Evolutionary conservation across 2,329 filamentous ascomycete species (phyloP), one percentile per base, ranked within the genome.

Genomic region (Epichloe elymi): DNA sequence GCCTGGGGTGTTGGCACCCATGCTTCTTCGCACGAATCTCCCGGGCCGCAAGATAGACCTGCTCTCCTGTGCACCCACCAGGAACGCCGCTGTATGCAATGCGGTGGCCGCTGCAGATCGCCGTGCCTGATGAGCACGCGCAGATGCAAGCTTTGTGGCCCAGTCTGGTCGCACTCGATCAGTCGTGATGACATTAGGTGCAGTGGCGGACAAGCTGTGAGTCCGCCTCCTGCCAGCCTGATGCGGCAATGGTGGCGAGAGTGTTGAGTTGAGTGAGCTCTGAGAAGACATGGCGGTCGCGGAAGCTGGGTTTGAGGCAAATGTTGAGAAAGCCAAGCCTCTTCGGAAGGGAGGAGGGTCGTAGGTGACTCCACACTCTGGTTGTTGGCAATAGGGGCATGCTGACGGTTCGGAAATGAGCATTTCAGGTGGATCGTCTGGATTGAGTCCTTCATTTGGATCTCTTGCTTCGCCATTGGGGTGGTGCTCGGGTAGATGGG

Each of bases 341-440:
- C 90, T 78, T 23, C 89, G 83, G 71, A 97, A 97, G 0, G 87
- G 82, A 2, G 93, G 93, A 12, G 89, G 78, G 4, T 91, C 82
- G 65, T 96, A 98, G 0, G 88, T 95, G n/a, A 98, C 86, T 45
- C 93, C 93, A 63, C 97, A 96, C 57, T 98, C 91, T 2, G 88
- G 82, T 58, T 93, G 88, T 48, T 93, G 88, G 66, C 93, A 98
- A 67, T 96, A 98, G 0, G 93, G 93, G 64, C 93, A 98, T 23
- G 84, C 81, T 1, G 93, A 88, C 3, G 93, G 87, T 62, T 97
- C 91, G 6, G 90, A 96, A 1, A 95, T 85, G 15, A 98, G 75
- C 64, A 85, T 78, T 49, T 82, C 80, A 0, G 76, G 72, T 2
- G 68, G 66, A 52, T 78, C 74, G 17, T 79, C 75, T 0, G 74